Base-by-base conservation (phyloP, 2,329 filamentous ascomycete species). In the Piedraia hortae region DNA sequence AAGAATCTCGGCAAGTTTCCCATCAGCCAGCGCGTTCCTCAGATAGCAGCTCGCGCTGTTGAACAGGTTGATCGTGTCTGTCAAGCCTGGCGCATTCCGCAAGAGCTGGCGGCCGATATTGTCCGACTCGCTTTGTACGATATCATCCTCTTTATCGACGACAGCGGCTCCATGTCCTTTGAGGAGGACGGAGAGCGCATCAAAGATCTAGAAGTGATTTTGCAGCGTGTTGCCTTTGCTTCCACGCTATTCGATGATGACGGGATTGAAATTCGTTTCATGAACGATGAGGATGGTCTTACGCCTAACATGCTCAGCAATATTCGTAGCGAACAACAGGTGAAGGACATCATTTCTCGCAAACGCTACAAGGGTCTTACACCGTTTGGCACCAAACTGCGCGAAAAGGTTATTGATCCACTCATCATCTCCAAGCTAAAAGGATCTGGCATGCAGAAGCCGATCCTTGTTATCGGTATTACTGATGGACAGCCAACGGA, bases 221-320 rank as follows among this genome's bases (percentile, higher is more conserved):
- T 72, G 30, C 51, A 56, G 21, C 57, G 61, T 22, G 62, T 68
- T 23, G 56, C 63, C 10, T 65, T 56, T 26, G 63, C 63, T 5
- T 61, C 64, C 3, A 63, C 62, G 3, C 53, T 69, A n/a, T 72
- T 72, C 34, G 65, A 72, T 30, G 50, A 62, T 15, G 65, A 72
- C 34, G 66, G 65, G 16, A 65, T 72, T 29, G 58, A 58, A 13
- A 46, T 71, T 17, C 62, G 65, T 20, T 71, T 70, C 50, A 70
- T 72, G 65, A 71, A 72, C 46, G 58, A 57, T 7, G 58, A 57
- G 7, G 47, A 53, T 47, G 32, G 44, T 36, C 26, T 42, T 10
- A 34, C 54, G 42, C 36, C 37, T n/a, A 42, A 51, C 23, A 38
- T 47, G 19, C 39, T 50, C 15, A 59, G 67, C 32, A 48, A 54